These are phyloP conservation scores for Neopestalotiopsis sp. DNA, from an alignment of 2,329 filamentous ascomycete species.

Conservation along the genomic window DNA sequence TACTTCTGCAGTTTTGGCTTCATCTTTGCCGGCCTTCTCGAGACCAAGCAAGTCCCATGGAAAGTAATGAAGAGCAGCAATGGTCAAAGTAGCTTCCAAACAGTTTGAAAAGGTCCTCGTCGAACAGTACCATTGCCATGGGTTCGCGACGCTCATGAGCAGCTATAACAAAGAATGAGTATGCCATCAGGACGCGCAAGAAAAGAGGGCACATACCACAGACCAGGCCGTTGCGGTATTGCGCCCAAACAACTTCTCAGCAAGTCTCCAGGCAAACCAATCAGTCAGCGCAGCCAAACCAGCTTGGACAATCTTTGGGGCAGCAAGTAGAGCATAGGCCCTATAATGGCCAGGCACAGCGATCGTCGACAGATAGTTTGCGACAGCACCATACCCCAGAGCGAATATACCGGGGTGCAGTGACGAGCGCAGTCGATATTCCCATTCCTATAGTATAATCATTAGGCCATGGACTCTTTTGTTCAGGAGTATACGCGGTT, in stretches of 20 bases:
- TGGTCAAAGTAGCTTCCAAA: conserved; percentile 86
- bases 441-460: conserved; percentile 79
- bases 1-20: conserved; percentile 41
- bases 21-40: conserved; percentile 44
- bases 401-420: conserved; percentile 91
- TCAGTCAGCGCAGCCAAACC: conserved; percentile 79
- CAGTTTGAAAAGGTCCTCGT: conserved; percentile 94
- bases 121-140: conserved; percentile 97
- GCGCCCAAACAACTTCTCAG: conserved; percentile 73
- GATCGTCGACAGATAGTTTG: conserved; percentile 53
- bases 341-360: conserved; percentile 17
- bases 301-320: conserved; percentile 79
- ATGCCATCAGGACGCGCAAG: not conserved
- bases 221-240: conserved; percentile 69
- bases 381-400: conserved; percentile 69
- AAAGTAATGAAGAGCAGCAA: conserved; percentile 81
- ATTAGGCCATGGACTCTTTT: not conserved
- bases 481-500: not conserved
- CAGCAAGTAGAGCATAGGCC: conserved; percentile 58
- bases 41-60: conserved; percentile 76
- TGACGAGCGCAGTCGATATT: conserved; percentile 83
- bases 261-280: conserved; percentile 87
- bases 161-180: conserved; percentile 54
- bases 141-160: conserved; percentile 73
- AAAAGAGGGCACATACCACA: conserved; percentile 62